Conservation (phyloP, 23 red algal genomes). For the Gracilaria caudata region DNA sequence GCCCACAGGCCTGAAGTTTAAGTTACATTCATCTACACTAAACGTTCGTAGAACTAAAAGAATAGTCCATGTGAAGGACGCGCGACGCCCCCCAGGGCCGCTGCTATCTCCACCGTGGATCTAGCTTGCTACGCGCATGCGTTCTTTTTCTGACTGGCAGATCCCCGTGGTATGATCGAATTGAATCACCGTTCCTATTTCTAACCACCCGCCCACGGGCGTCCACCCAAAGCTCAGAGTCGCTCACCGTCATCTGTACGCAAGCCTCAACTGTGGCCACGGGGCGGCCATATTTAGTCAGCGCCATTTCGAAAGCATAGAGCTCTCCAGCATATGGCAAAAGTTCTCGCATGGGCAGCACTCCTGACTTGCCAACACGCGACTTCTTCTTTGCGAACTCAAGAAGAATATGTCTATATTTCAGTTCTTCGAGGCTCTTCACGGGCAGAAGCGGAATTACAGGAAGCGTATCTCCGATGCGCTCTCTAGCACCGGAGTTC, state of each 20-base stretch:
- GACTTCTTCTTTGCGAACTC: conserved; percentile 63
- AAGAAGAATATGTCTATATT: conserved; percentile 66
- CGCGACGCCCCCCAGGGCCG: not conserved
- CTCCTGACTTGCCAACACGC: conserved; percentile 68
- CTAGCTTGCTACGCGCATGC: conserved; percentile 36
- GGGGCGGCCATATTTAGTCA: conserved; percentile 76
- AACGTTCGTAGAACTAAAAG: not conserved
- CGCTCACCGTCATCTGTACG: conserved; percentile 65
- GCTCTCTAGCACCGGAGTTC: conserved; percentile 36
- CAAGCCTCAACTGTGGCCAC: conserved; percentile 65
- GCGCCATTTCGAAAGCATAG: conserved; percentile 64
- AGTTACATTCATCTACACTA: not conserved
- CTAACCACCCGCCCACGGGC: conserved; percentile 46
- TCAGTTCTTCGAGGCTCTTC: conserved; percentile 45
- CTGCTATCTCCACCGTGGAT: conserved; percentile 52
- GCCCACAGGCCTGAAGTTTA: not conserved
- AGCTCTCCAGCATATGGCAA: conserved; percentile 40
- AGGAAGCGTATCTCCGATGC: conserved; percentile 72
- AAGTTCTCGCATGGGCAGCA: conserved; percentile 58
- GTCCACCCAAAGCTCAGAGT: conserved; percentile 65
- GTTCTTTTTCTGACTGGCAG: conserved; percentile 60
- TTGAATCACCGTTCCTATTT: conserved; percentile 36
- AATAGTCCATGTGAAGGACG: not conserved
- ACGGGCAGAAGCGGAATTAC: conserved; percentile 68
- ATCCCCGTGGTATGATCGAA: conserved; percentile 25